These are phyloP conservation scores for Heliamphora pulchella DNA, from an alignment of 179 eudicot genomes.

Conservation along the genomic window DNA sequence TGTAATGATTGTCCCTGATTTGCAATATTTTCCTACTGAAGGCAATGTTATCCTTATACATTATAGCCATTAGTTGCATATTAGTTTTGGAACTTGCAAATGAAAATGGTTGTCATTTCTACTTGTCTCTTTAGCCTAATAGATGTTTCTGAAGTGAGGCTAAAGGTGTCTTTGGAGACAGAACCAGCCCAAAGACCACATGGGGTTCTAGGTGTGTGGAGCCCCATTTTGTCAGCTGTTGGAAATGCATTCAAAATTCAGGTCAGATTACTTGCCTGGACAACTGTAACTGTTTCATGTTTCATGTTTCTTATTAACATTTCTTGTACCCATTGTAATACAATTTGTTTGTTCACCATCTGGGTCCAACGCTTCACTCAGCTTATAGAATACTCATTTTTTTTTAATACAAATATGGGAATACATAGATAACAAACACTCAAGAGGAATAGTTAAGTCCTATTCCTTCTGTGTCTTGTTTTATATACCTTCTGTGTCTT, in stretches of 20 bases:
- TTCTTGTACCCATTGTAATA: background rate
- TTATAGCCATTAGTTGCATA: background rate
- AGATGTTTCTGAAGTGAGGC: conserved; percentile 85
- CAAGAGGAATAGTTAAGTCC: too few species aligned
- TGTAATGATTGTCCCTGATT: background rate
- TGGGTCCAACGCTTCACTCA: background rate
- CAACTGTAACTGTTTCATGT: background rate
- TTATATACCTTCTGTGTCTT: too few species aligned
- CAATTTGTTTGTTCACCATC: background rate
- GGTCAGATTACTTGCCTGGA: conserved; percentile 35
- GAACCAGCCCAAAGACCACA: conserved; percentile 95
- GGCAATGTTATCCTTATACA: background rate
- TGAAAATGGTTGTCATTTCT: background rate
- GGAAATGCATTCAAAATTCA: conserved; percentile 97
- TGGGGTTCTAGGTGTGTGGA: conserved; percentile 96
- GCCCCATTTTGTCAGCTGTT: conserved; percentile 88
- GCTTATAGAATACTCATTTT: background rate
- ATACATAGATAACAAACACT: too few species aligned
- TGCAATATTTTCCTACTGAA: background rate
- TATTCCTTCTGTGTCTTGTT: too few species aligned
- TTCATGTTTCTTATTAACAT: background rate
- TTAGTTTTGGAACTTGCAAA: background rate
- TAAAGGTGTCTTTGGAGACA: conserved; percentile 85
- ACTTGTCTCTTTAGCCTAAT: conserved; percentile 55
- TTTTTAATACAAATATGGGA: background rate